Percentiles rank a stretch among this genome's conserved stretches.
These are phyloP conservation scores for Tanacetum coccineum DNA, from an alignment of 129 eudicot genomes.

Conservation along the genomic window DNA sequence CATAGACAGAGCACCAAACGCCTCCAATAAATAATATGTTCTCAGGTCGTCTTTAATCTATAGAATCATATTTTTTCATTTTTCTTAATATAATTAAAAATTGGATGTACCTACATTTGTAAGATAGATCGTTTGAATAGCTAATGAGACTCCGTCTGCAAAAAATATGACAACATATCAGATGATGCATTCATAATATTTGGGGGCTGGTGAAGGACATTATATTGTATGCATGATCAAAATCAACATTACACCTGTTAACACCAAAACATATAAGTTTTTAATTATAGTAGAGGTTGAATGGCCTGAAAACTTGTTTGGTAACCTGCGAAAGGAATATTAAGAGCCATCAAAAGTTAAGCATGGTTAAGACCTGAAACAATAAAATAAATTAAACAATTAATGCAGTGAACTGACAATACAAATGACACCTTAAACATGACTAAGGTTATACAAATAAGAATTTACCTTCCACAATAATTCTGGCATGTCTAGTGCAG, in stretches of 20 bases:
- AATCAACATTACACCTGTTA: conserved; percentile 85
- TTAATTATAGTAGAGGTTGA: no score
- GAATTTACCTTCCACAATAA: no score
- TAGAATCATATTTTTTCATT: neutral
- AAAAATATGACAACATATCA: conserved; percentile 57
- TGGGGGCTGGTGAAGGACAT: conserved; percentile 73
- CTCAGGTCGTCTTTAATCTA: neutral
- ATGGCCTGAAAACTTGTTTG: no score
- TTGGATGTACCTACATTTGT: conserved; percentile 58
- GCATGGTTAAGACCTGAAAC: no score
- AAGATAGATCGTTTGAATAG: conserved; percentile 54
- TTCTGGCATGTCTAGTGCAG: no score
- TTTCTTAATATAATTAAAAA: neutral
- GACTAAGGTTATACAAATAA: no score
- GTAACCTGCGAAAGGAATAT: no score
- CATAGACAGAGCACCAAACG: conserved; percentile 38
- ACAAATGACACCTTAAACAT: conserved; percentile 78
- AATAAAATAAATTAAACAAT: no score
- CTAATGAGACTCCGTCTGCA: conserved; percentile 76
- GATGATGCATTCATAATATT: conserved; percentile 52
- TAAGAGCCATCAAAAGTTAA: conserved; percentile 87
- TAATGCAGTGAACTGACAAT: conserved; percentile 98
- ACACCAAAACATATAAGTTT: no score
- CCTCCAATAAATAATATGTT: conserved; percentile 36
- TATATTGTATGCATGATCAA: conserved; percentile 84